Evolutionary conservation across 163 green algal species (phyloP).

Genomic region (Coccomyxa subellipsoidea): DNA sequence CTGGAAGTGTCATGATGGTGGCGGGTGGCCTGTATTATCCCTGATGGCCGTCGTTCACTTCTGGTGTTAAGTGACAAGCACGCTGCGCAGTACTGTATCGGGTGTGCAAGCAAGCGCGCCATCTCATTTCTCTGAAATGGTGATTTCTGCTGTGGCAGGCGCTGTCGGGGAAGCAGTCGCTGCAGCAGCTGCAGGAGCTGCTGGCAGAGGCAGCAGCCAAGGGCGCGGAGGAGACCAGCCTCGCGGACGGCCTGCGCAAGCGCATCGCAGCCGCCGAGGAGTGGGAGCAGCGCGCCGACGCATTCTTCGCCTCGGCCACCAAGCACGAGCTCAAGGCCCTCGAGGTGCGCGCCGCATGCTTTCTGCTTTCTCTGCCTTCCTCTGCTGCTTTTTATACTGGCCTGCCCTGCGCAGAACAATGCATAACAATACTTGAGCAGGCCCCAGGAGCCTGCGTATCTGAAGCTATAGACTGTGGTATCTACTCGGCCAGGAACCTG

Average conservation of each 20-base stretch:
- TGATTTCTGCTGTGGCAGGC: background rate
- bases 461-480: too few species aligned
- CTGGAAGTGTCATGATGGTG: too few species aligned
- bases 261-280: background rate
- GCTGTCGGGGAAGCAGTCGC: conserved; percentile 6
- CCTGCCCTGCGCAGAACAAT: background rate
- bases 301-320: background rate
- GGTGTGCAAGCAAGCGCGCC: background rate
- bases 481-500: too few species aligned
- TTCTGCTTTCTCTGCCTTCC: background rate
- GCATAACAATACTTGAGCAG: too few species aligned
- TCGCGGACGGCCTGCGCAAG: background rate
- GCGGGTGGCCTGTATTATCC: too few species aligned
- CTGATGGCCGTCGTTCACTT: too few species aligned
- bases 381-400: too few species aligned
- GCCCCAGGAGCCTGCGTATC: too few species aligned
- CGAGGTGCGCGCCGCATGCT: background rate
- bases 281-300: background rate
- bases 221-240: background rate
- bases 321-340: background rate
- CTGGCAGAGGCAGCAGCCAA: conserved; percentile 14
- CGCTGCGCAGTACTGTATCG: too few species aligned
- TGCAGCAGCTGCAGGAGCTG: conserved; percentile 26
- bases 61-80: too few species aligned
- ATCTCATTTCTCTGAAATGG: background rate